Base-by-base conservation (phyloP, 352 stramenopile genomes). In the Lagenidium giganteum region DNA sequence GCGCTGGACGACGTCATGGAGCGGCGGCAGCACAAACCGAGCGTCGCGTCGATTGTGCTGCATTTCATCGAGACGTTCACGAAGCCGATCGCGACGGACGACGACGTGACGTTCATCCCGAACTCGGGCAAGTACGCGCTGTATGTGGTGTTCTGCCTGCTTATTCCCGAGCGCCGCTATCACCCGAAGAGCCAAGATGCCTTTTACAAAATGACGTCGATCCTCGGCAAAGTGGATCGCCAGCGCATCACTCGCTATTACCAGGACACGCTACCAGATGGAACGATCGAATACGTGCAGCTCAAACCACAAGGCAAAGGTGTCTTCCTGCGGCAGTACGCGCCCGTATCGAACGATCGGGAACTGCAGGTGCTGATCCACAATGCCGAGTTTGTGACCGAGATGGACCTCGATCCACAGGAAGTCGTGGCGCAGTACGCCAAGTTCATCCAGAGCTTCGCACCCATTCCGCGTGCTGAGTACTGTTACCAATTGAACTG, bases 121-220 rank as follows among this genome's bases (percentile, higher is more conserved):
- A 79, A 64, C 39, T 43, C 45, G 2, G 70, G 70, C 6, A 47
- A 51, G 16, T 83, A 67, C 33, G 60, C 67, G 9, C 54, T 83
- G 23, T 76, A 77, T 33, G 56, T 43, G 22, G 52, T 83, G 2
- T 83, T 75, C 39, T 58, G 56, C 34, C 33, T 51, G 23, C 26
- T 83, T 21, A 56, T 83, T 27, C 17, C 16, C 3, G 61, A 75
- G 27, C 33, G 17, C 2, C 50, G 25, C n/a, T 64, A 55, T 36
- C 64, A 77, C 42, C 70, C 67, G 3, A 77, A 69, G 20, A 57
- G 55, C 8, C 51, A 70, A 26, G 65, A 79, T 32, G 56, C 69
- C 14, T 83, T 83, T 41, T 83, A 83, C 54, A 83, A 83, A 43
- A 75, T 83, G 53, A 79, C 70, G 28, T 83, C 70, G 3, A 52